Base-by-base conservation (phyloP, 2,329 filamentous ascomycete species). In the Talaromyces sp. region DNA sequence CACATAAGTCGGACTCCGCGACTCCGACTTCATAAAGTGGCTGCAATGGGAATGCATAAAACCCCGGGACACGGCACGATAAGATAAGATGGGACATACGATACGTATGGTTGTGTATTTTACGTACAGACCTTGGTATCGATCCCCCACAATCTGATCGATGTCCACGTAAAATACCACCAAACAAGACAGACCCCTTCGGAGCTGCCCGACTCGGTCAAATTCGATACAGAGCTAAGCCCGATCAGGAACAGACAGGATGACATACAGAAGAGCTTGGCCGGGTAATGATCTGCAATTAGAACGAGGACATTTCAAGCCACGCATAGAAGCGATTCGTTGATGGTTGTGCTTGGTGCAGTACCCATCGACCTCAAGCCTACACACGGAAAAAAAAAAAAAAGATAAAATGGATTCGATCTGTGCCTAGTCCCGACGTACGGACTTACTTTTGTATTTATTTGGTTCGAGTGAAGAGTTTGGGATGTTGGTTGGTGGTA, bases 261-360 rank as follows among this genome's bases (percentile, higher is more conserved):
- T 23, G 50, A 54, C 50, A 3, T 23, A 54, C 50, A 37, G 18
- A 23, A 54, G 50, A 35, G 28, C 50, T 42, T 57, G 37, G 37
- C 54, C 16, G 21, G 37, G 54, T 31, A 57, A 57, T 57, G 54
- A 57, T 57, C 54, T 57, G 54, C 54, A 57, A 57, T 57, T 57
- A 57, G 54, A 37, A 54, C 31, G 50, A 54, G 18, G 50, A 52
- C 28, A 31, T 5, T n/a, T 18, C 48, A 31, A 33, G 48, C 48
- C 48, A 52, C 48, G 31, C 31, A 54, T 21, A 35, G 11, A 35
- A 21, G 35, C 50, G n/a, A 54, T 35, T 37, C 31, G 31, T 35
- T 35, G 48, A n/a, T 54, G 48, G 14, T 21, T 35, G 9, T 35
- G 23, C 46, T 48, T n/a, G n/a, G n/a, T n/a, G n/a, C n/a, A n/a